Base-by-base conservation (phyloP, 192 early-diverging fungal species). In the Umbelopsis sp. region DNA sequence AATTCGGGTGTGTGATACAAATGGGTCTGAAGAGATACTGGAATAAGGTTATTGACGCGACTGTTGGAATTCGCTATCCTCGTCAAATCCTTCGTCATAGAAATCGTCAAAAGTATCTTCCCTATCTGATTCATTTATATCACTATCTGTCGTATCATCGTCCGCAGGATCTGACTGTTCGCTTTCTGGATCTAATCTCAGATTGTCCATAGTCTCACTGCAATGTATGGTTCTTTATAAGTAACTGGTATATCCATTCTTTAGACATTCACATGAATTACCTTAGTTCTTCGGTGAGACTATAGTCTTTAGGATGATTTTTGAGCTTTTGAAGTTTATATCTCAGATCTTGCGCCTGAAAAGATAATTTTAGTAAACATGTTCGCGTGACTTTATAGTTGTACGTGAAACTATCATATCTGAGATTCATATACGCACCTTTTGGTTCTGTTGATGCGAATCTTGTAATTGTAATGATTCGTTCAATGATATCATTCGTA, bases 401-500 rank as follows among this genome's bases (percentile, higher is more conserved):
- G n/a, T n/a, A 54, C 24, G 52, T 54, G 25, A 22, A 26, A 0
- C 6, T 4, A 54, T 11, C 0, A 54, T 12, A 9, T 5, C 43
- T 44, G 52, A 50, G n/a, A n/a, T n/a, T n/a, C n/a, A n/a, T n/a
- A n/a, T n/a, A 65, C 71, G 21, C 41, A 45, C 32, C 53, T 65
- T 34, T 43, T 16, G 29, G 10, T 12, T 34, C 44, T 65, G 47
- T 22, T 66, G 56, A 26, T 72, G 71, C 2, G 49, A 47, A 14
- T 66, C 47, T 29, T 72, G 71, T 66, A 72, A 51, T 16, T 49
- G 36, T 10, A 72, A 11, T 5, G 71, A 72, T 31, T 72, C 71
- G 20, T 72, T 50, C 34, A 72, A 50, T 38, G 71, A 51, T 12
- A 72, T 38, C 71, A 72, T 72, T 41, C 38, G 47, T 16, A 72